These are phyloP conservation scores for Bryoglossum gracile DNA, from an alignment of 495 filamentous ascomycete genomes.

Conservation along the genomic window DNA sequence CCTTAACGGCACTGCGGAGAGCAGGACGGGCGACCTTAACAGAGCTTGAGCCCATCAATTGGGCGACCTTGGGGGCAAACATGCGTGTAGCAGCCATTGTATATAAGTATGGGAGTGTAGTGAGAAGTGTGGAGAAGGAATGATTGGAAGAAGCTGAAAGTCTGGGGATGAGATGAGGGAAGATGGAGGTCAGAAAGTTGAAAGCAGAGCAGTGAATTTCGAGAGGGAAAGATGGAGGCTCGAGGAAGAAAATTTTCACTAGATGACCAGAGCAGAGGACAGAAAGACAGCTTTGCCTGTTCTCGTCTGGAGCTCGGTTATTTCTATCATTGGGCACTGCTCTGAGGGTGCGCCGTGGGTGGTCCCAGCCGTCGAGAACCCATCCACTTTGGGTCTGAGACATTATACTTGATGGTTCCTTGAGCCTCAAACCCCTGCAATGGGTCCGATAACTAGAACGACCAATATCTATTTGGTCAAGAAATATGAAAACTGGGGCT, in stretches of 20 bases:
- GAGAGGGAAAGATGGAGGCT: slow-evolving; percentile 19
- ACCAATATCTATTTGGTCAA: too few species aligned
- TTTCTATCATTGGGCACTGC: not conserved
- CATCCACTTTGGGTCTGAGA: slow-evolving; percentile 6
- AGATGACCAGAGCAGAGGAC: slow-evolving; percentile 23
- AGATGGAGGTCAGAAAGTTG: slow-evolving; percentile 23
- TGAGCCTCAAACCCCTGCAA: slow-evolving; percentile 15
- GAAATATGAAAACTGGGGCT: too few species aligned
- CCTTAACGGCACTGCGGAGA: slow-evolving; percentile 46
- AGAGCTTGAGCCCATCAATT: slow-evolving; percentile 59
- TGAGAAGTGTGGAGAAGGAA: slow-evolving; percentile 30
- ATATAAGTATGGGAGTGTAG: slow-evolving; percentile 38
- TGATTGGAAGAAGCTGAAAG: slow-evolving; percentile 30
- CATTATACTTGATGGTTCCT: not conserved
- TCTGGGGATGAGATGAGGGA: slow-evolving; percentile 27
- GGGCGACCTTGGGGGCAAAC: slow-evolving; percentile 56
- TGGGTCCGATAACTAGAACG: not conserved
- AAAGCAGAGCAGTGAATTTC: slow-evolving; percentile 5
- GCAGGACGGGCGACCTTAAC: slow-evolving; percentile 65
- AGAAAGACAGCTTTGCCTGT: not conserved
- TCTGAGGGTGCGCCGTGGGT: slow-evolving; percentile 16
- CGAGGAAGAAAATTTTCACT: slow-evolving; percentile 25
- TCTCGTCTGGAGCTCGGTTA: slow-evolving; percentile 11
- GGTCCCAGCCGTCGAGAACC: not conserved
- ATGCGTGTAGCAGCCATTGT: slow-evolving; percentile 72